Percentiles rank a stretch among this genome's conserved stretches.
Conservation (phyloP, 768 basidiomycete species). For the Holtermanniella nyarrowii region DNA sequence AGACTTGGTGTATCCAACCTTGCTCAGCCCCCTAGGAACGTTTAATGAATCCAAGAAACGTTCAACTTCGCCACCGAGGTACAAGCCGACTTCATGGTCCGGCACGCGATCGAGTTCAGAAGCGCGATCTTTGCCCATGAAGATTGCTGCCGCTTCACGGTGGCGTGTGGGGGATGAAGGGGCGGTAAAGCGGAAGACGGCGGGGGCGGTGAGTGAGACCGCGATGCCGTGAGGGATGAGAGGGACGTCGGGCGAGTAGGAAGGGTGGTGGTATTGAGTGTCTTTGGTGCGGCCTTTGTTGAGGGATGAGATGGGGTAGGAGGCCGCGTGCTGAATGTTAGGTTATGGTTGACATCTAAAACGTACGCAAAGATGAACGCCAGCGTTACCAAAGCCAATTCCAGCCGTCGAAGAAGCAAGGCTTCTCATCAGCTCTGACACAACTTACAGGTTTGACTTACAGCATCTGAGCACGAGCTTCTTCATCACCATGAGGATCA, state of each 20-base stretch:
- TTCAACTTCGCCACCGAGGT: constrained; percentile 26
- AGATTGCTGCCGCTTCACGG: constrained; percentile 76
- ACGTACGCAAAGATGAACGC: constrained; percentile 46
- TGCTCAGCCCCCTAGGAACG: constrained; percentile 30
- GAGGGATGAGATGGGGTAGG: constrained; percentile 39
- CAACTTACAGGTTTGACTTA: constrained; percentile 39
- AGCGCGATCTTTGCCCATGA: constrained; percentile 42
- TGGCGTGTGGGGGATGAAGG: constrained; percentile 87
- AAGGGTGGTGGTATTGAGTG: constrained; percentile 64
- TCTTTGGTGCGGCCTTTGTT: constrained; percentile 83
- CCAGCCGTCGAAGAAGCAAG: constrained; percentile 89
- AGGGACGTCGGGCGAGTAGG: constrained; percentile 71
- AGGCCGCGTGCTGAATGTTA: constrained; percentile 27
- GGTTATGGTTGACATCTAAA: constrained; percentile 1
- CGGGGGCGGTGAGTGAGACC: constrained; percentile 14
- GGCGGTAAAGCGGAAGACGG: constrained; percentile 90
- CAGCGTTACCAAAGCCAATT: constrained; percentile 52
- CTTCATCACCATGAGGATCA: constrained; percentile 57
- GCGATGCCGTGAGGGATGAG: constrained; percentile 92
- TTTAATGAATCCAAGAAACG: constrained; percentile 28
- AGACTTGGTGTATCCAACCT: constrained; percentile 19
- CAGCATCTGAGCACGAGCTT: constrained; percentile 88
- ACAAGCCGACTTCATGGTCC: constrained; percentile 62
- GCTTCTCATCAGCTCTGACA: constrained; percentile 41
- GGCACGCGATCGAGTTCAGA: constrained; percentile 58